Base-by-base conservation (phyloP, 2,329 filamentous ascomycete species). In the Trichoderma arundinaceum region DNA sequence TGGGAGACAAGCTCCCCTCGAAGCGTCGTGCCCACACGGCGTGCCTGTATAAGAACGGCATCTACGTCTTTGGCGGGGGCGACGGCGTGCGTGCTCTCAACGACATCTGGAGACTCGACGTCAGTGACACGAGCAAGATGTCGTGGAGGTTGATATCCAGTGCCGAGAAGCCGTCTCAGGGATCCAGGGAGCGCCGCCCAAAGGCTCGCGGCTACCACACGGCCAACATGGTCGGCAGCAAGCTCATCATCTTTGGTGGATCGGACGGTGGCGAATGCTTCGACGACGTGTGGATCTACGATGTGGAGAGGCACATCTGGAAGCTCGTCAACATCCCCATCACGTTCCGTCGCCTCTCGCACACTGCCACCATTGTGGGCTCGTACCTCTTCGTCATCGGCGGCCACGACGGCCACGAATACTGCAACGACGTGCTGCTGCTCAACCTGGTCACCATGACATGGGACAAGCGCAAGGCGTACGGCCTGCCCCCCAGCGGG, bases 211-310 rank as follows among this genome's bases (percentile, higher is more conserved):
- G 88, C 59, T 91, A 91, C 73, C 88, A 91, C 75, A 90, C 88
- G 4, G 88, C 88, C 69, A 91, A 90, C 74, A 90, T 91, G 84
- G 88, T 90, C 49, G 88, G 88, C 69, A 84, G 84, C 76, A 91
- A 91, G 77, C 84, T 91, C 68, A 90, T 91, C 74, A 87, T 91
- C 71, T 90, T 86, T 74, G 88, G 88, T 44, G 88, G 88, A 39
- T 89, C 86, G 3, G 88, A 91, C 74, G 88, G 88, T 69, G 87
- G 86, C 59, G 88, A 90, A 76, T 91, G 88, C 77, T 91, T 91
- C 77, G 84, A 88, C 73, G 88, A 91, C 72, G 88, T 91, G 46
- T 91, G 88, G 88, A 85, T 91, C 35, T 90, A 90, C 77, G 88
- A 91, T 73, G 84, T 90, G 6, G 88, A 90, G 58, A 83, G 81